Evolutionary conservation across 768 basidiomycete species (phyloP), one percentile per base, ranked within the genome.

Genomic region (Aureoboletus auriporus): DNA sequence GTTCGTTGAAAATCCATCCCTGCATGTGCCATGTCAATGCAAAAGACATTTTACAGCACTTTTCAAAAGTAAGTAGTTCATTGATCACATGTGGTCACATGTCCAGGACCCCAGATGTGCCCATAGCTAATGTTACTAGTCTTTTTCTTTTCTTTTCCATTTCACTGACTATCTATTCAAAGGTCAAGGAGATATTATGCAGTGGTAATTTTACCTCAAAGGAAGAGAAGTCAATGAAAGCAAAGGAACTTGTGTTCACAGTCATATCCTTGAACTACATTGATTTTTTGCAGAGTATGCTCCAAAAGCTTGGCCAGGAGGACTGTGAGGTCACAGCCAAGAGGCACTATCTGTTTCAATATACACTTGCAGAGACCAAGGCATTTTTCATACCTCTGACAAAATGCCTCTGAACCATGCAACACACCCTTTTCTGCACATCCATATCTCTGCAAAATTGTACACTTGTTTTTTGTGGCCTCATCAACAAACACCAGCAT

Each of bases 261-360:
- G 0, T 48, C 36, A 34, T 43, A 11, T 10, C 35, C 4, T 42
- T 7, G n/a, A 50, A 40, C 28, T 44, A 35, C 5, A 14, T 35
- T 9, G 23, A 35, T 5, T 44, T 44, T 16, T 16, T 51, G 4
- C 6, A 46, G 14, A 38, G 44, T 16, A 36, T 50, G 8, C 41
- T 47, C 11, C 37, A 47, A 27, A 52, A 52, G 38, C 51, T 48
- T 31, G 38, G 39, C 1, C 10, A 44, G 6, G n/a, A 4, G 8
- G 29, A 49, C 2, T 52, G 45, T 29, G 42, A 38, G 35, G 43
- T 52, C 29, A 41, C 35, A 0, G 34, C 1, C 5, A 48, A 48
- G 34, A 8, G 36, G 6, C 23, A 6, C 1, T 44, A 16, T 6
- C 28, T 23, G 8, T 50, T 50, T 31, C n/a, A 26, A 27, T 50